phyloP scores from a whole-genome alignment of 441 rosid genomes.

The Croton setiger region DNA sequence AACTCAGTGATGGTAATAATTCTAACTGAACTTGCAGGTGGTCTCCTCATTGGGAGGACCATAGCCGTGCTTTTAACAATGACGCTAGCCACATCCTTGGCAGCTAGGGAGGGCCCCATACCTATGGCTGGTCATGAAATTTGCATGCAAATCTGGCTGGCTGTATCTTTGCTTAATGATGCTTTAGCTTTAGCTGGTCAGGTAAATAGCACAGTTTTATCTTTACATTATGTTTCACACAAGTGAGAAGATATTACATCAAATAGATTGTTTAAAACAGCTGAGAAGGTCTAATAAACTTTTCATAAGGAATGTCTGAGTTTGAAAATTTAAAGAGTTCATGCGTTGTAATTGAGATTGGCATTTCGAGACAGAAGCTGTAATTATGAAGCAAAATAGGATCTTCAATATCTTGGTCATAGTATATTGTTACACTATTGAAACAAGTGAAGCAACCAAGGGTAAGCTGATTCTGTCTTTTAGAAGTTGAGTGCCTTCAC shows the following conservation, averaged over 20 bases:
- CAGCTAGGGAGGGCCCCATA: constrained; percentile 78
- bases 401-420: background rate
- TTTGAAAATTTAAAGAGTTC: background rate
- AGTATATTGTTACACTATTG: background rate
- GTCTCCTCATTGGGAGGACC: constrained; percentile 91
- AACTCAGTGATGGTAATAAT: constrained; percentile 5
- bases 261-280: background rate
- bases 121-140: constrained; percentile 98
- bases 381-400: background rate
- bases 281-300: background rate
- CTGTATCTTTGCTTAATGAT: constrained; percentile 87
- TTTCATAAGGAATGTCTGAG: background rate
- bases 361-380: constrained; percentile 9
- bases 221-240: constrained; percentile 10
- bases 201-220: constrained; percentile 35
- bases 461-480: background rate
- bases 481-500: background rate
- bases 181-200: constrained; percentile 97
- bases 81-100: constrained; percentile 89
- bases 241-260: background rate
- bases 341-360: background rate
- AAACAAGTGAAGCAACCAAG: background rate
- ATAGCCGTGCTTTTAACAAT: constrained; percentile 70
- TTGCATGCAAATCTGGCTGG: constrained; percentile 86
- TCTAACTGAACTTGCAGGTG: constrained; percentile 46